Base-by-base conservation (phyloP, 1,139 yeast genomes). In the Suhomyces taliae region DNA sequence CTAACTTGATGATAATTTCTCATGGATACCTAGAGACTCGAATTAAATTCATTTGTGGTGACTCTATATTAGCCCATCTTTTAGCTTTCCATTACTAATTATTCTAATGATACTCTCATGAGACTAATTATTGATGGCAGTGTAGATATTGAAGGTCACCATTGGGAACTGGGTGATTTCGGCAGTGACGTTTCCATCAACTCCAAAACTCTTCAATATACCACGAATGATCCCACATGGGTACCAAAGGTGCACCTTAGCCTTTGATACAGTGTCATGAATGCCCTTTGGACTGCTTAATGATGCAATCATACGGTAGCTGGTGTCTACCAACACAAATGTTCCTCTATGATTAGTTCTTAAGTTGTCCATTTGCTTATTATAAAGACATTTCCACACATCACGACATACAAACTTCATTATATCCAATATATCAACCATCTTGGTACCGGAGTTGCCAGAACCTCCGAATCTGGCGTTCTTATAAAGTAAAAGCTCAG, bases 391-490 rank as follows among this genome's bases (percentile, higher is more conserved):
- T 57, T 81, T 82, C 98, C 98, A 91, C 34, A 91, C 86, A 57
- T 93, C 97, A 43, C 96, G 80, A 65, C 98, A 90, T 2, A 91
- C 81, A 60, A 90, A 90, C 67, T 91, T 91, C 90, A 91, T 88
- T 43, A 90, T 80, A 55, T 89, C 93, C 41, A 91, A 66, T 24
- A 86, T 74, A 52, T 87, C 93, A 56, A 76, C 66, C 79, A 45
- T 62, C 70, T 51, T 79, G 78, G 53, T 24, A 7, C 40, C 32
- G 9, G 40, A 27, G 6, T 39, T 24, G 8, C 48, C 50, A 14
- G 47, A 26, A 7, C 29, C 36, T 7, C 40, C 34, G 32, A 39
- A 39, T 7, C 42, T 38, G 26, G 51, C 49, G 35, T 48, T 52
- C 52, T 70, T 69, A 57, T 83, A 86, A 37, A 90, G 78, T 49